Evolutionary conservation across 2,329 filamentous ascomycete species (phyloP).

Genomic region (Polychaeton citri): DNA sequence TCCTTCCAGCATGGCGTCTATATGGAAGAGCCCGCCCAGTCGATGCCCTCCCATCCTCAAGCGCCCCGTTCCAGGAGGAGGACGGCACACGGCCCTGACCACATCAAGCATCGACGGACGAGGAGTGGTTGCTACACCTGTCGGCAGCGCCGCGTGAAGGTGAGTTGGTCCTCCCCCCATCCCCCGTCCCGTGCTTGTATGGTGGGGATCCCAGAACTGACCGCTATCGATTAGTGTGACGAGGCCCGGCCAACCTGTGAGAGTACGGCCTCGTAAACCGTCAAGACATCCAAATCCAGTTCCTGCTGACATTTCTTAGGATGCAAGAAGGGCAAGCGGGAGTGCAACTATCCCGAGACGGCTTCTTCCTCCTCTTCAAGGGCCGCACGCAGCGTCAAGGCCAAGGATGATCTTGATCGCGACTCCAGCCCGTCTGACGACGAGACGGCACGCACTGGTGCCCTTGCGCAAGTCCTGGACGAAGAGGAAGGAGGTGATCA

Average conservation of each 20-base stretch:
- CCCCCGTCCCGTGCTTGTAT: too few species aligned
- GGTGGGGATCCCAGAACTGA: too few species aligned
- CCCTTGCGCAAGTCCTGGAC: constrained; percentile 30
- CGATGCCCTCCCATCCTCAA: neutral
- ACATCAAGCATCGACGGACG: constrained; percentile 85
- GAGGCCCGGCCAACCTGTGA: constrained; percentile 81
- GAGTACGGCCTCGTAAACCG: constrained; percentile 29
- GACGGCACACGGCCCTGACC: constrained; percentile 36
- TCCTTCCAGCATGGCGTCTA: constrained; percentile 8
- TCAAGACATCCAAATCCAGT: neutral
- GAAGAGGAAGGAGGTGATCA: constrained; percentile 33
- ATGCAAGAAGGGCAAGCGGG: constrained; percentile 81
- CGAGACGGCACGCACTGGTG: constrained; percentile 29
- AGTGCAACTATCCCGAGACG: constrained; percentile 76
- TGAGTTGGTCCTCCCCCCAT: constrained; percentile 14
- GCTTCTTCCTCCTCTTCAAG: constrained; percentile 36
- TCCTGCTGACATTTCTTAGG: constrained; percentile 34
- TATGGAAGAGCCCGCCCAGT: neutral
- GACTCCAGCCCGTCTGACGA: constrained; percentile 39
- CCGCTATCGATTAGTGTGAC: constrained; percentile 57
- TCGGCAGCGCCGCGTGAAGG: constrained; percentile 72
- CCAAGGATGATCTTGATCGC: constrained; percentile 30
- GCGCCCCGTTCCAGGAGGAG: constrained; percentile 13
- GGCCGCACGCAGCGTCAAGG: constrained; percentile 24
- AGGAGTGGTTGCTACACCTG: constrained; percentile 92